These are phyloP conservation scores for Kwoniella dejecticola DNA, from an alignment of 768 basidiomycete genomes.

Conservation along the genomic window DNA sequence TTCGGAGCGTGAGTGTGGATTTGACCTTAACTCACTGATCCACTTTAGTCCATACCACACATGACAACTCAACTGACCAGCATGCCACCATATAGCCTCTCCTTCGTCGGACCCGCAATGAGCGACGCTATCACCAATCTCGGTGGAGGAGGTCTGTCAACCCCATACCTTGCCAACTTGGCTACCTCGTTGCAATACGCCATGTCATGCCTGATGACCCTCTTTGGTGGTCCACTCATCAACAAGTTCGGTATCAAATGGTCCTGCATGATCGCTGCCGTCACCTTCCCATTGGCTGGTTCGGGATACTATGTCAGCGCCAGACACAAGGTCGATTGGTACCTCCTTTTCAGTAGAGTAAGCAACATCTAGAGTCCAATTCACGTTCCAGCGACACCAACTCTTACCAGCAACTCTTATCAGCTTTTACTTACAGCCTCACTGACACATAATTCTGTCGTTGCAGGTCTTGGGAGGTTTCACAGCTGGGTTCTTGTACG, in stretches of 20 bases:
- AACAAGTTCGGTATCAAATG: constrained; percentile 25
- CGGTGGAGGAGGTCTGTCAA: constrained; percentile 33
- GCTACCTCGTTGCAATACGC: constrained; percentile 17
- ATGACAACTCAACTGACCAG: too few relatives aligned
- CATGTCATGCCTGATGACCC: constrained; percentile 18
- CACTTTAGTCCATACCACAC: too few relatives aligned
- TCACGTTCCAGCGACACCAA: too few relatives aligned
- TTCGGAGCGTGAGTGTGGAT: constrained; percentile 13
- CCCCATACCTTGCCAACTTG: constrained; percentile 18
- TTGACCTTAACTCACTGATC: not conserved
- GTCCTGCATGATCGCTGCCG: constrained; percentile 23
- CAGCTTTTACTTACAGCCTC: too few relatives aligned
- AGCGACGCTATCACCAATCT: constrained; percentile 30
- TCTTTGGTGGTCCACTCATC: constrained; percentile 29
- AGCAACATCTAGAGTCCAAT: too few relatives aligned
- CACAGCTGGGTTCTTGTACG: constrained; percentile 21
- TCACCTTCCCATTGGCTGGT: constrained; percentile 24
- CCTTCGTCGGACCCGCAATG: constrained; percentile 22
- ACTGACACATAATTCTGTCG: not conserved
- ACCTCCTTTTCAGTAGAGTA: constrained; percentile 27
- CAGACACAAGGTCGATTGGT: constrained; percentile 17
- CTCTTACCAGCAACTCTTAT: too few relatives aligned
- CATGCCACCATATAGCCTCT: not conserved
- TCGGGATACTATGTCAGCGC: constrained; percentile 27
- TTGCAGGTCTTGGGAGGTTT: constrained; percentile 19